Conservation (phyloP, 805 yeast genomes). For the Scheffersomyces stipitis region DNA sequence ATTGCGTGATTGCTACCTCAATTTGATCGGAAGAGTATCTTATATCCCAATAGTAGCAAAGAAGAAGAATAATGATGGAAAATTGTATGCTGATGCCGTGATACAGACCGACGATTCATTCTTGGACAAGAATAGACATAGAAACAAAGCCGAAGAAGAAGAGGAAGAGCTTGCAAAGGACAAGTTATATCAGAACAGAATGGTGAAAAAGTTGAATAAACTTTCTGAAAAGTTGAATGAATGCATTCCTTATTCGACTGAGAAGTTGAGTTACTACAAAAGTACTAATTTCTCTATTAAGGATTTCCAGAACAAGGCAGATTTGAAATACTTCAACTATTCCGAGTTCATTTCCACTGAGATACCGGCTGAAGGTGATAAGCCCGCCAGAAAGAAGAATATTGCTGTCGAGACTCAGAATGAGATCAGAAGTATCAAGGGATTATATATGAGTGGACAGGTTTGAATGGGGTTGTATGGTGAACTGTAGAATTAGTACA, state of each 20-base stretch:
- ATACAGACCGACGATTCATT: slow-evolving; percentile 34
- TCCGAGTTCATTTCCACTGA: slow-evolving; percentile 25
- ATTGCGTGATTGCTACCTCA: slow-evolving; percentile 36
- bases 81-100: slow-evolving; percentile 36
- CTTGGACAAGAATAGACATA: slow-evolving; percentile 7
- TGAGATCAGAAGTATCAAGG: slow-evolving; percentile 42
- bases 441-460: slow-evolving; percentile 45
- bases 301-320: slow-evolving; percentile 36
- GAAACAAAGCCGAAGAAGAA: slow-evolving; percentile 9
- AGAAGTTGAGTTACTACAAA: slow-evolving; percentile 34
- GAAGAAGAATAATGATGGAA: slow-evolving; percentile 26
- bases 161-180: slow-evolving; percentile 19
- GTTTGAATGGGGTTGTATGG: no score
- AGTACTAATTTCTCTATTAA: slow-evolving; percentile 27
- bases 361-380: slow-evolving; percentile 5
- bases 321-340: slow-evolving; percentile 33
- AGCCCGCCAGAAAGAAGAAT: slow-evolving; percentile 20
- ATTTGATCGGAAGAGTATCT: slow-evolving; percentile 31
- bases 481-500: no score
- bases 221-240: slow-evolving; percentile 20
- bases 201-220: slow-evolving; percentile 21
- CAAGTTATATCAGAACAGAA: slow-evolving; percentile 22
- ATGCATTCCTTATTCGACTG: slow-evolving; percentile 26
- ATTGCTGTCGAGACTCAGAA: slow-evolving; percentile 34
- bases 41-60: slow-evolving; percentile 42